A percentile compares a stretch with the other conserved stretches of the same genome.
Conservation (phyloP, 306 rosid genomes). For the Vigna mungo region DNA sequence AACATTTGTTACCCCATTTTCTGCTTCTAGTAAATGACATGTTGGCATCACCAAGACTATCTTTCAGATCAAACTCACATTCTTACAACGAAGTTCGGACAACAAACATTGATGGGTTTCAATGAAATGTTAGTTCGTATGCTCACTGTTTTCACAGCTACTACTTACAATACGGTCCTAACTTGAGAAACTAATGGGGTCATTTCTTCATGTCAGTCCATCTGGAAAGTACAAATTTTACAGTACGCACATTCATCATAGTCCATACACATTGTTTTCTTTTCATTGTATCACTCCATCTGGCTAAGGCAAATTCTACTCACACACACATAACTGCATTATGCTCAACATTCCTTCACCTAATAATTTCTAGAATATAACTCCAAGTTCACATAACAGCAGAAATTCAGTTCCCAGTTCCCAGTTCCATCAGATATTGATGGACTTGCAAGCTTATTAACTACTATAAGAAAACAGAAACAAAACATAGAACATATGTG, state of each 20-base stretch:
- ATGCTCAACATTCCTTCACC: constrained; percentile 2
- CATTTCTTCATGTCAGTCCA: constrained; percentile 46
- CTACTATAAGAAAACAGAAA: constrained; percentile 24
- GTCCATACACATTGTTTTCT: constrained; percentile 29
- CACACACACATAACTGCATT: constrained; percentile 11
- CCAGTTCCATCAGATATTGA: not conserved
- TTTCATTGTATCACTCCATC: constrained; percentile 22
- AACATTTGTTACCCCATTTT: constrained; percentile 33
- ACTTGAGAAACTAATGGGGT: constrained; percentile 34
- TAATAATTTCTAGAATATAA: constrained; percentile 29
- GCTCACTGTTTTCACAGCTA: constrained; percentile 31
- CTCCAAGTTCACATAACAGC: constrained; percentile 10
- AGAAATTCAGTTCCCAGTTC: constrained; percentile 21
- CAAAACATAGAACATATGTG: not conserved
- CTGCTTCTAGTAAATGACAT: constrained; percentile 35
- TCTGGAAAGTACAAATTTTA: constrained; percentile 46
- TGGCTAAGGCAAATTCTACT: constrained; percentile 26
- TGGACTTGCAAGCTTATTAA: constrained; percentile 7
- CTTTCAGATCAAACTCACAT: constrained; percentile 40
- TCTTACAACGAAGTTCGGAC: constrained; percentile 50
- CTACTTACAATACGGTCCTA: constrained; percentile 37
- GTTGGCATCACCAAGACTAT: constrained; percentile 34
- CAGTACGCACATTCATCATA: constrained; percentile 26
- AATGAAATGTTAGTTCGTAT: constrained; percentile 46
- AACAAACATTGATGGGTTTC: constrained; percentile 45